Evolutionary conservation across 495 filamentous ascomycete species (phyloP).

Genomic region (Neurospora tetrasperma): DNA sequence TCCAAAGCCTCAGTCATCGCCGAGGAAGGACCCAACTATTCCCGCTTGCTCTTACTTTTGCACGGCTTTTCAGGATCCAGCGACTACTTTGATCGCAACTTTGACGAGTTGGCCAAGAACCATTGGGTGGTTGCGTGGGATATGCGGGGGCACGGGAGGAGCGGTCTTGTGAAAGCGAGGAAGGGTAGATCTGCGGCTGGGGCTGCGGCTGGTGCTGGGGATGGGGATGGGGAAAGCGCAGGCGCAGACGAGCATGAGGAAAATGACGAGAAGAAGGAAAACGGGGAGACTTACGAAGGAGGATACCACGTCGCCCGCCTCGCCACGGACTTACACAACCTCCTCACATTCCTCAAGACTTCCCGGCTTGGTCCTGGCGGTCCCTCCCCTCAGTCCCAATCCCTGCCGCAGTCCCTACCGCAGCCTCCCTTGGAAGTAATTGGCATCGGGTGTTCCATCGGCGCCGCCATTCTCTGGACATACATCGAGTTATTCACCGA

Average conservation of each 20-base stretch:
- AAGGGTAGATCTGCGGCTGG: too few species aligned
- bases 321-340: constrained; percentile 24
- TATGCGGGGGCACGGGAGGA: constrained; percentile 34
- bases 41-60: constrained; percentile 23
- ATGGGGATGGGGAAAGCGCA: too few species aligned
- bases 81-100: constrained; percentile 33
- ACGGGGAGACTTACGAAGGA: constrained; percentile 6
- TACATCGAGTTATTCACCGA: constrained; percentile 33
- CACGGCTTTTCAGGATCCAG: constrained; percentile 40
- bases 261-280: too few species aligned
- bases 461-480: constrained; percentile 36
- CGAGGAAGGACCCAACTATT: neutral
- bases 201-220: too few species aligned
- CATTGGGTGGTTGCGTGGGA: constrained; percentile 34
- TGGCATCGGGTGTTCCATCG: constrained; percentile 34
- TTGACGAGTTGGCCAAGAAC: constrained; percentile 9
- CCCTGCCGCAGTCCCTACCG: neutral
- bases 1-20: neutral
- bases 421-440: constrained; percentile 10
- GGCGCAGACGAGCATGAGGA: too few species aligned
- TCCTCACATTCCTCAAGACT: constrained; percentile 17
- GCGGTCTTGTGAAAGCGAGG: constrained; percentile 3
- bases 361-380: constrained; percentile 18
- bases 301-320: constrained; percentile 38
- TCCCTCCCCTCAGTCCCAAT: neutral